Evolutionary conservation across 768 basidiomycete genomes (phyloP), one percentile per base, ranked within the genome.

Genomic region (Macrolepiota dolichaula): DNA sequence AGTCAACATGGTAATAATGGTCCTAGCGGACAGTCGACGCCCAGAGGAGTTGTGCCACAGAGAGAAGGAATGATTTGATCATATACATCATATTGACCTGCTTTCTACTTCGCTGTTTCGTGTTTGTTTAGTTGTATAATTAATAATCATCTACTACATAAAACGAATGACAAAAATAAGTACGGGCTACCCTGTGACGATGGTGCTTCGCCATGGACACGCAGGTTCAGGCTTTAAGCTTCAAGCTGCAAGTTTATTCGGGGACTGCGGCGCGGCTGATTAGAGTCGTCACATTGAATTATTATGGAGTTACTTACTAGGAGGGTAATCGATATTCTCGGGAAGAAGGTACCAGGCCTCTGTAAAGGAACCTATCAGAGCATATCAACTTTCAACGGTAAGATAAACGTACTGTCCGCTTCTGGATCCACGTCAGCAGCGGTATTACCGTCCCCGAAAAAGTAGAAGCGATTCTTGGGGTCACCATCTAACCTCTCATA

Each of bases 31-130:
- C 52, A 54, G 27, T 44, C 37, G 63, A 79, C 81, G 19, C 79
- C 83, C 3, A 82, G 79, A 3, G 76, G 82, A 1, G 82, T 80
- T 22, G 72, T 85, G 49, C 82, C 85, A 24, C 81, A 77, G 65
- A 76, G 82, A 50, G 85, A 86, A 47, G 85, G 85, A 4, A 85
- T 88, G 85, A 81, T 88, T 68, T 87, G 71, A 80, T 55, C 36
- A 2, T 22, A 9, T 11, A 25, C 12, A 42, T 35, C 19, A 22
- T 25, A n/a, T n/a, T n/a, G n/a, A n/a, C 13, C 46, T 50, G 6
- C 47, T 49, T 49, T n/a, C n/a, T n/a, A n/a, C n/a, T n/a, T 49
- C 47, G 24, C 22, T 49, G 22, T 24, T 5, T 13, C 12, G 11
- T 3, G 2, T 42, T 27, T 22, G 25, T 10, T 49, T 12, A 5